Evolutionary conservation across 1,284 basidiomycete species (phyloP).

Genomic region (Mycosarcoma mackinlayi): DNA sequence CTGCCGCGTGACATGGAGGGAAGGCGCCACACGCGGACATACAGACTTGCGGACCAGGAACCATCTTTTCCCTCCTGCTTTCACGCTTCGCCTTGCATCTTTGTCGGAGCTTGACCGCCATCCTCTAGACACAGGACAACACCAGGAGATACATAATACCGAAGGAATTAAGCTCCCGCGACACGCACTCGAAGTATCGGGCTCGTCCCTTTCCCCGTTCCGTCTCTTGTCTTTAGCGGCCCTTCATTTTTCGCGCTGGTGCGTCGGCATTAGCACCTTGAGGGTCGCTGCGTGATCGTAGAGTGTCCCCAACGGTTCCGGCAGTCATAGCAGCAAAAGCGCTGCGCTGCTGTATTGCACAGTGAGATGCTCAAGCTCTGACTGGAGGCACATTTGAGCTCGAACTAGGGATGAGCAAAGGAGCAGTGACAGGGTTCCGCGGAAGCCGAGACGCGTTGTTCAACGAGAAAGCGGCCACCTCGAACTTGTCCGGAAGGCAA

Average conservation of each 20-base stretch:
- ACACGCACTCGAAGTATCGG: no score
- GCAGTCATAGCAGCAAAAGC: no score
- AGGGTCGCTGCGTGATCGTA: no score
- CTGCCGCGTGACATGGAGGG: constrained; percentile 1
- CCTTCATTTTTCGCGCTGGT: no score
- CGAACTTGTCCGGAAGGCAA: not conserved
- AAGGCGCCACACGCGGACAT: not conserved
- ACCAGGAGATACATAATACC: not conserved
- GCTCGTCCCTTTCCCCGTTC: no score
- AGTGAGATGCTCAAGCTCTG: no score
- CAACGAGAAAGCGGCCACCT: not conserved
- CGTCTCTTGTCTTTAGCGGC: no score
- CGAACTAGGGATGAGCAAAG: constrained; percentile 5
- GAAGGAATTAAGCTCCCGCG: no score
- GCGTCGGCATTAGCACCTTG: no score
- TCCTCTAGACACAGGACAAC: not conserved
- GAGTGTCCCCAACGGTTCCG: no score
- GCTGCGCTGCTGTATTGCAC: no score
- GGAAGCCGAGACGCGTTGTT: not conserved
- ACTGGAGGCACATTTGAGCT: no score
- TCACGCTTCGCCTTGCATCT: constrained; percentile 4
- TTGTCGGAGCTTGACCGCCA: constrained; percentile 8
- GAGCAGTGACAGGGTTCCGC: not conserved
- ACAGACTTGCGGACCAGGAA: not conserved
- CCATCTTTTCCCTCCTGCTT: not conserved